These are phyloP conservation scores for Talaromyces sp. DNA, from an alignment of 2,329 filamentous ascomycete genomes.

Conservation along the genomic window DNA sequence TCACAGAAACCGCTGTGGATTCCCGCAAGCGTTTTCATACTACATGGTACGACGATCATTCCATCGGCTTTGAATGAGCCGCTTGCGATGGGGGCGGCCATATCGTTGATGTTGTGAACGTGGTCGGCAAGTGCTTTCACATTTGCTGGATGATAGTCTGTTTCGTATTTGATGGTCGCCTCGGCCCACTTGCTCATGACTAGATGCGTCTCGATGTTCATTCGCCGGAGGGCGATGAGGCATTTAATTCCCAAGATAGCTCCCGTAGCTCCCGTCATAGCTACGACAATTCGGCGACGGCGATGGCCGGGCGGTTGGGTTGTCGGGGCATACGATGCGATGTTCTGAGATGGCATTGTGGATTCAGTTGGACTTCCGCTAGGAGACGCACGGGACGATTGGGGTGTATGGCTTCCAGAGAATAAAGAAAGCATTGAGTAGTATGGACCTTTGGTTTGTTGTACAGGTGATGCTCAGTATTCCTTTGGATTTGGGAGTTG, in stretches of 20 bases:
- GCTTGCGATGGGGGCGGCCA: slow-evolving; percentile 50
- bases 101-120: slow-evolving; percentile 46
- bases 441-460: neutral
- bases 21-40: slow-evolving; percentile 53
- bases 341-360: slow-evolving; percentile 2
- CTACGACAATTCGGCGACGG: slow-evolving; percentile 48
- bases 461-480: neutral
- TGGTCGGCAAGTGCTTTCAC: slow-evolving; percentile 44
- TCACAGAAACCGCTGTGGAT: slow-evolving; percentile 48
- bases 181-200: slow-evolving; percentile 55
- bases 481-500: neutral
- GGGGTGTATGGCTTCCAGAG: slow-evolving; percentile 21
- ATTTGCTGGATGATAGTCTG: slow-evolving; percentile 41
- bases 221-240: slow-evolving; percentile 43
- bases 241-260: slow-evolving; percentile 47
- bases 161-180: slow-evolving; percentile 54
- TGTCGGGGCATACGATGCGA: neutral
- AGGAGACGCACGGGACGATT: slow-evolving; percentile 19
- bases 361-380: slow-evolving; percentile 7
- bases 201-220: slow-evolving; percentile 53
- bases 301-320: slow-evolving; percentile 2
- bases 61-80: slow-evolving; percentile 49
- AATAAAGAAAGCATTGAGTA: slow-evolving; percentile 19
- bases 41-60: slow-evolving; percentile 55
- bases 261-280: slow-evolving; percentile 56